Evolutionary conservation across 192 early-diverging fungal genomes (phyloP).

Genomic region (Backusella circina): DNA sequence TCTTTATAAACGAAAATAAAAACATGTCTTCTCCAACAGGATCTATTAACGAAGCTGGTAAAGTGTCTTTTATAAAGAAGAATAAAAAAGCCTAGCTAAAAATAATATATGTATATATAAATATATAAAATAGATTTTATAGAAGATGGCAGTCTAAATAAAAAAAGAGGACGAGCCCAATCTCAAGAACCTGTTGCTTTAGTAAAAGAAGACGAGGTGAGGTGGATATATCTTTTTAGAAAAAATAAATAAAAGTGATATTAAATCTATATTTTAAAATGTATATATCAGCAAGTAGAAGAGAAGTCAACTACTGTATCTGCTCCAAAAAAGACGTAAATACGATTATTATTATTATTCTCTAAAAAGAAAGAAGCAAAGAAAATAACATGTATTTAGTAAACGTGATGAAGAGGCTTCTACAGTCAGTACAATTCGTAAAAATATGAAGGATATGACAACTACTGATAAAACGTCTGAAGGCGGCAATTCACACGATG

Average conservation of each 20-base stretch:
- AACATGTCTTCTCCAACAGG: conserved; percentile 14
- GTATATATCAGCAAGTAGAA: neutral
- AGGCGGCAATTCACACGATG: conserved; percentile 1
- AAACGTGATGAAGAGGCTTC: conserved; percentile 27
- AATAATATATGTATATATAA: neutral
- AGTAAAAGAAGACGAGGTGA: neutral
- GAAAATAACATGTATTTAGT: neutral
- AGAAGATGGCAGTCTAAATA: conserved; percentile 20
- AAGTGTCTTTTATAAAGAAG: neutral
- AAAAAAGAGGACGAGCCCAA: conserved; percentile 33
- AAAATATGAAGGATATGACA: conserved; percentile 34
- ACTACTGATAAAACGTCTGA: conserved; percentile 25
- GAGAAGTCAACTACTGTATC: conserved; percentile 9
- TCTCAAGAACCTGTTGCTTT: conserved; percentile 26
- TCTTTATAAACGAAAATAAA: neutral
- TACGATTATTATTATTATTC: neutral
- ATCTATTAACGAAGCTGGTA: conserved; percentile 10
- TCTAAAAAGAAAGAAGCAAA: neutral
- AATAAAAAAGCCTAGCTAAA: no score
- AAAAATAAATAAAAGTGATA: neutral
- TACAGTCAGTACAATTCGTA: conserved; percentile 28
- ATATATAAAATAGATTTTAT: neutral
- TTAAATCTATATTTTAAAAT: neutral
- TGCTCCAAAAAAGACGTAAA: conserved; percentile 35
- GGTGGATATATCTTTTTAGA: neutral